Evolutionary conservation across 1,284 basidiomycete genomes (phyloP).

Genomic region (Coriolopsis trogii): DNA sequence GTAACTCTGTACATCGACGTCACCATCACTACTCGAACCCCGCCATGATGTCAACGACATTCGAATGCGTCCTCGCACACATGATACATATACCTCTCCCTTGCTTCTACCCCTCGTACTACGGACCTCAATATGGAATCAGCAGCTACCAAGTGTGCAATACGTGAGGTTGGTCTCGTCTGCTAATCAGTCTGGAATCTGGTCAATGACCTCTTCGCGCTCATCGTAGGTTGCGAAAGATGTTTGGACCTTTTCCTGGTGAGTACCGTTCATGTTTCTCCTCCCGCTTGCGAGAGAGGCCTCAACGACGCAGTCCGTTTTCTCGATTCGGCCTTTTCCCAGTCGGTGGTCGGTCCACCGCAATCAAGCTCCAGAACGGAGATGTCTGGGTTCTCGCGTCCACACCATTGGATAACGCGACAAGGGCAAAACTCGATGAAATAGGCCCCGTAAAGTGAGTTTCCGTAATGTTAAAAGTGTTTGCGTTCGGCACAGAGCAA

Average conservation of each 20-base stretch:
- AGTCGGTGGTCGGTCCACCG: constrained; percentile 83
- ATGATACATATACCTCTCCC: not conserved
- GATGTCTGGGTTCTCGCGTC: constrained; percentile 88
- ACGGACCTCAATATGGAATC: not conserved
- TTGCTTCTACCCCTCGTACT: not conserved
- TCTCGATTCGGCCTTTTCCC: constrained; percentile 69
- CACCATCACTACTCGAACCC: too few species aligned
- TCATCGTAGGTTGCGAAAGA: constrained; percentile 53
- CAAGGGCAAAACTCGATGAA: constrained; percentile 69
- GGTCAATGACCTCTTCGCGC: too few species aligned
- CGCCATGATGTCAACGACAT: too few species aligned
- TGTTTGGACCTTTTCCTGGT: constrained; percentile 80
- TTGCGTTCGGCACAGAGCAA: too few species aligned
- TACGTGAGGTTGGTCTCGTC: constrained; percentile 4
- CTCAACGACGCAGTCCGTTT: constrained; percentile 54
- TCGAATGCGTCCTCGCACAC: too few species aligned
- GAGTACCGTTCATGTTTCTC: not conserved
- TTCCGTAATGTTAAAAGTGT: too few species aligned
- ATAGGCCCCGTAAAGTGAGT: constrained; percentile 77
- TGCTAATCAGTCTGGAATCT: not conserved
- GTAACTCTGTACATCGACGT: too few species aligned
- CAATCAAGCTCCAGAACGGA: constrained; percentile 71
- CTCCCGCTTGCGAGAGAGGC: not conserved
- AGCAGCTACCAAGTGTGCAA: constrained; percentile 1
- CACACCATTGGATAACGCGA: constrained; percentile 76